Evolutionary conservation across 441 rosid species (phyloP).

Genomic region (Adansonia grandidieri): DNA sequence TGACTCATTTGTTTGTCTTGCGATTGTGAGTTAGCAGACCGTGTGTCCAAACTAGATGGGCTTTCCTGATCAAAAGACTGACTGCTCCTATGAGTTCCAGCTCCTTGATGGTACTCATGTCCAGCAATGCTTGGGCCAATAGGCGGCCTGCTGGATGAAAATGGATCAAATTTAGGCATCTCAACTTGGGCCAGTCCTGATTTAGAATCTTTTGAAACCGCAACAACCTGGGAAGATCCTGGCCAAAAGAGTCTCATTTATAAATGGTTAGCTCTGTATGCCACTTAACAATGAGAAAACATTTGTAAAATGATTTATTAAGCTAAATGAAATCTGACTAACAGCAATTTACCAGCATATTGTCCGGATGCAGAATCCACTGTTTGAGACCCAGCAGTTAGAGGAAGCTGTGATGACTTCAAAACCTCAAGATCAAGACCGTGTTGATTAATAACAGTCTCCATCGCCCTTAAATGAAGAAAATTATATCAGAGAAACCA

Average conservation of each 20-base stretch:
- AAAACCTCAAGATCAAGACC: conserved; percentile 94
- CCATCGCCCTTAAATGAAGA: conserved; percentile 84
- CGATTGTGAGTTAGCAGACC: conserved; percentile 81
- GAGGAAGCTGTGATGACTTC: conserved; percentile 75
- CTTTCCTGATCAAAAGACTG: conserved; percentile 93
- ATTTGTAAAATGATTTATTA: conserved; percentile 9
- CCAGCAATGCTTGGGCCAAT: conserved; percentile 66
- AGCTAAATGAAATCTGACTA: conserved; percentile 19
- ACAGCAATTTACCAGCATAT: conserved; percentile 64
- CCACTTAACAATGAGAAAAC: neutral
- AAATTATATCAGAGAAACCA: conserved; percentile 37
- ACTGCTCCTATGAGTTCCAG: conserved; percentile 69
- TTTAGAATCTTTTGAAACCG: conserved; percentile 62
- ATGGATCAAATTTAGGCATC: conserved; percentile 64
- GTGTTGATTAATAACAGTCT: conserved; percentile 90
- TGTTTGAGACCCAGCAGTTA: conserved; percentile 66
- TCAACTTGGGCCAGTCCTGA: conserved; percentile 65
- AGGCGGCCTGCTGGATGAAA: conserved; percentile 71
- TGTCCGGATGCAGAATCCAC: conserved; percentile 70
- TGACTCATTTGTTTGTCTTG: conserved; percentile 66
- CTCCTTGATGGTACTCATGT: conserved; percentile 78
- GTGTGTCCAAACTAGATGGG: conserved; percentile 90
- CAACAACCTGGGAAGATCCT: conserved; percentile 83
- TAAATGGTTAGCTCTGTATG: conserved; percentile 21
- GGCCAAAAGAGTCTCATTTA: conserved; percentile 35